These are phyloP conservation scores for Polygonum aviculare DNA, from an alignment of 148 eudicot species.

Conservation along the genomic window DNA sequence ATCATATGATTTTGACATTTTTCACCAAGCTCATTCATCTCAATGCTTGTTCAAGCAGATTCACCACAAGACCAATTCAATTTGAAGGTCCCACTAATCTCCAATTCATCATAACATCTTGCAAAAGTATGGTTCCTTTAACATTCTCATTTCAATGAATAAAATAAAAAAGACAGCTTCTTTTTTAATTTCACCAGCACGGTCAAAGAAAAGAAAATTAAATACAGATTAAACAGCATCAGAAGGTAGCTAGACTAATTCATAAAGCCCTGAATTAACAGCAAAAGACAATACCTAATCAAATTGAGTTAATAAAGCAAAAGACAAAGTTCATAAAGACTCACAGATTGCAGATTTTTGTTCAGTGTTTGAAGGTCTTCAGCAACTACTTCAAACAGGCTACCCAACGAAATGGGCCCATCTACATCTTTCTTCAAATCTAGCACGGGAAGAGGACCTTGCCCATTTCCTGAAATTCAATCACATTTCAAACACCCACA, in stretches of 20 bases:
- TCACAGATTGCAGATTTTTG: slow-evolving; percentile 73
- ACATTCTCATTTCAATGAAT: background rate
- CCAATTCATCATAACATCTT: background rate
- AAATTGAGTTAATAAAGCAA: background rate
- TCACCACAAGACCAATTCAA: background rate
- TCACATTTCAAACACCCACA: background rate
- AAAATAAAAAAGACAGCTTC: background rate
- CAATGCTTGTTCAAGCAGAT: background rate
- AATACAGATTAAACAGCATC: background rate
- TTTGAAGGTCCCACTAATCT: background rate
- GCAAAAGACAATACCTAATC: background rate
- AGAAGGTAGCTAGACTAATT: background rate
- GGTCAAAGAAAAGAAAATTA: background rate
- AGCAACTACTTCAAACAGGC: slow-evolving; percentile 74
- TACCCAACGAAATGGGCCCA: slow-evolving; percentile 30
- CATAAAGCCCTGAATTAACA: background rate
- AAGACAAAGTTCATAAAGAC: background rate
- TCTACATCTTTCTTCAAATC: slow-evolving; percentile 37
- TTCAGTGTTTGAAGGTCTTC: slow-evolving; percentile 66
- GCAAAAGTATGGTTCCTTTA: background rate
- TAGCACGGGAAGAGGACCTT: slow-evolving; percentile 41
- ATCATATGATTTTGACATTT: background rate
- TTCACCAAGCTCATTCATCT: background rate
- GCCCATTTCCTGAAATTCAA: slow-evolving; percentile 30
- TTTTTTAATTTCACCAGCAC: background rate